Conservation (phyloP, 768 basidiomycete species). For the Mycena maculata region DNA sequence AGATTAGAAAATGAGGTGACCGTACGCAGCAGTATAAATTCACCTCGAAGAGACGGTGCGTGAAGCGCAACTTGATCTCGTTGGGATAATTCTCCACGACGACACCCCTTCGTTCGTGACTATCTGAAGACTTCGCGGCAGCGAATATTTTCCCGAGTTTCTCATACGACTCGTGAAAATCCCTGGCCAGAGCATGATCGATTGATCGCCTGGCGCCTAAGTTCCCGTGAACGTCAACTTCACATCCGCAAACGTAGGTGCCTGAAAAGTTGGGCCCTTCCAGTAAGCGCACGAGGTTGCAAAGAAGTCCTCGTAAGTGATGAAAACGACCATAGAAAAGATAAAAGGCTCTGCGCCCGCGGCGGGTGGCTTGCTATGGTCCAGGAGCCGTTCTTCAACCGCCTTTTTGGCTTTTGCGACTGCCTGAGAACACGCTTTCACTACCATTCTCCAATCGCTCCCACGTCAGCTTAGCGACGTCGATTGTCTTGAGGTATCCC, state of each 20-base stretch:
- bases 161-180: neutral
- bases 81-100: neutral
- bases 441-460: neutral
- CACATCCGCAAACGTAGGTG: neutral
- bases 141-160: neutral
- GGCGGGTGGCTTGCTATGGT: neutral
- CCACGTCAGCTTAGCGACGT: neutral
- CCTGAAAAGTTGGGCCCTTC: neutral
- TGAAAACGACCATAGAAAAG: constrained; percentile 1
- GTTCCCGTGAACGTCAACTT: constrained; percentile 1
- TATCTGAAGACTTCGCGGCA: neutral
- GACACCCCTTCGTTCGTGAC: neutral
- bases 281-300: neutral
- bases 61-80: neutral
- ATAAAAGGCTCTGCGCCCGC: neutral
- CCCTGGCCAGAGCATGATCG: neutral
- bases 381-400: neutral
- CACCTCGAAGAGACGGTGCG: neutral
- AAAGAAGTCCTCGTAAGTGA: neutral
- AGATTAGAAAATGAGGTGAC: too few relatives aligned
- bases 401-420: neutral
- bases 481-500: too few relatives aligned
- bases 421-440: neutral
- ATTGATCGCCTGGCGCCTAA: neutral
- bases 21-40: too few relatives aligned